These are phyloP conservation scores for Candida broadrunensis DNA, from an alignment of 805 yeast genomes.

Conservation along the genomic window DNA sequence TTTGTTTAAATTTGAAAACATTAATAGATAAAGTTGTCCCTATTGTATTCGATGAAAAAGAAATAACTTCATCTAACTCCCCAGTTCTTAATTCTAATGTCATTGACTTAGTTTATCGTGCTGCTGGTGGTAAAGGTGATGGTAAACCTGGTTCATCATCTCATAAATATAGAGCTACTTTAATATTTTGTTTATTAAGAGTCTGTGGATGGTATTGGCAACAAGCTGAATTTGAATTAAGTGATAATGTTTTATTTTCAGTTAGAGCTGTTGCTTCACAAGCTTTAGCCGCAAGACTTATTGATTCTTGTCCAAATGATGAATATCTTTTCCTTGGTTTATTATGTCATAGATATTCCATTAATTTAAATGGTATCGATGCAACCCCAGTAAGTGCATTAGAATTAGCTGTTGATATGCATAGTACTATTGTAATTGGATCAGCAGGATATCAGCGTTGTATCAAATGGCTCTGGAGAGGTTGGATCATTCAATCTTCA, in stretches of 20 bases:
- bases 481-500: slow-evolving; percentile 82
- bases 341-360: slow-evolving; percentile 72
- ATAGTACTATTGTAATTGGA: slow-evolving; percentile 71
- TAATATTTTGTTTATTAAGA: slow-evolving; percentile 68
- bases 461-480: slow-evolving; percentile 88
- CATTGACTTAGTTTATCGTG: slow-evolving; percentile 57
- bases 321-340: slow-evolving; percentile 67
- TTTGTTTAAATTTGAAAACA: slow-evolving; percentile 69
- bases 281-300: slow-evolving; percentile 63
- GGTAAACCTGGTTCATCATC: slow-evolving; percentile 54
- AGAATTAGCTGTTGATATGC: slow-evolving; percentile 85
- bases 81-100: slow-evolving; percentile 58
- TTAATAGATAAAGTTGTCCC: slow-evolving; percentile 74
- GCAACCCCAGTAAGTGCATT: slow-evolving; percentile 68
- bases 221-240: slow-evolving; percentile 56
- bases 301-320: slow-evolving; percentile 60
- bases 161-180: slow-evolving; percentile 61
- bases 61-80: slow-evolving; percentile 55
- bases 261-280: slow-evolving; percentile 71
- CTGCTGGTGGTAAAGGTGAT: slow-evolving; percentile 78
- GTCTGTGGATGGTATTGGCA: slow-evolving; percentile 79
- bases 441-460: slow-evolving; percentile 84
- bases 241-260: slow-evolving; percentile 61
- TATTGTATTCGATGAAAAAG: slow-evolving; percentile 49
- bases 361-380: slow-evolving; percentile 61